Percentiles rank a stretch among this genome's conserved stretches.
These are phyloP conservation scores for Nakazawaea populi DNA, from an alignment of 805 yeast genomes.

Conservation along the genomic window DNA sequence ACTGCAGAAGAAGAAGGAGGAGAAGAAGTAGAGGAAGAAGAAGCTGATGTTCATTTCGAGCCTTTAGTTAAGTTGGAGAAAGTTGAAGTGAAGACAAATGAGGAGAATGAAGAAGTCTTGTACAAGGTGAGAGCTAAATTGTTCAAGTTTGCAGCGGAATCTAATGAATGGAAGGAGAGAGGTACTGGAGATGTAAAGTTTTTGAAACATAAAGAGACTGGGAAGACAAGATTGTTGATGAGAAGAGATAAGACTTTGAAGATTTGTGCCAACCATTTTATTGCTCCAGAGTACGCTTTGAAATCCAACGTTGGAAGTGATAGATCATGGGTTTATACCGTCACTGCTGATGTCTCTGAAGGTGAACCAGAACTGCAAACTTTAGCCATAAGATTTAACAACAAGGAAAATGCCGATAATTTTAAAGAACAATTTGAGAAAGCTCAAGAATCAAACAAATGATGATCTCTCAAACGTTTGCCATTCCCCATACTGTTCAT, in stretches of 20 bases:
- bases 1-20: slow-evolving; percentile 53
- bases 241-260: slow-evolving; percentile 98
- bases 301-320: slow-evolving; percentile 95
- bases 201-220: slow-evolving; percentile 77
- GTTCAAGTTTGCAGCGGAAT: slow-evolving; percentile 76
- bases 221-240: slow-evolving; percentile 89
- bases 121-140: slow-evolving; percentile 91
- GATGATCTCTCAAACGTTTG: too few relatives aligned
- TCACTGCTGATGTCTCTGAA: slow-evolving; percentile 91
- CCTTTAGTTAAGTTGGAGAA: slow-evolving; percentile 93
- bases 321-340: slow-evolving; percentile 96
- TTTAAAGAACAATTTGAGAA: slow-evolving; percentile 89
- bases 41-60: slow-evolving; percentile 88
- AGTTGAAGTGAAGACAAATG: slow-evolving; percentile 94
- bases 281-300: slow-evolving; percentile 74
- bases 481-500: background rate
- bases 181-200: slow-evolving; percentile 98
- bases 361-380: slow-evolving; percentile 96
- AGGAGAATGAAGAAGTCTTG: slow-evolving; percentile 79
- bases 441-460: slow-evolving; percentile 68
- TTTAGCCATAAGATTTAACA: slow-evolving; percentile 92
- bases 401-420: slow-evolving; percentile 88
- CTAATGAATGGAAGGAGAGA: slow-evolving; percentile 98
- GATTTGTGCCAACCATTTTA: slow-evolving; percentile 95
- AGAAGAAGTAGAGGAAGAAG: slow-evolving; percentile 60